These are phyloP conservation scores for Cardamine resedifolia DNA, from an alignment of 345 rosid genomes.

Conservation along the genomic window DNA sequence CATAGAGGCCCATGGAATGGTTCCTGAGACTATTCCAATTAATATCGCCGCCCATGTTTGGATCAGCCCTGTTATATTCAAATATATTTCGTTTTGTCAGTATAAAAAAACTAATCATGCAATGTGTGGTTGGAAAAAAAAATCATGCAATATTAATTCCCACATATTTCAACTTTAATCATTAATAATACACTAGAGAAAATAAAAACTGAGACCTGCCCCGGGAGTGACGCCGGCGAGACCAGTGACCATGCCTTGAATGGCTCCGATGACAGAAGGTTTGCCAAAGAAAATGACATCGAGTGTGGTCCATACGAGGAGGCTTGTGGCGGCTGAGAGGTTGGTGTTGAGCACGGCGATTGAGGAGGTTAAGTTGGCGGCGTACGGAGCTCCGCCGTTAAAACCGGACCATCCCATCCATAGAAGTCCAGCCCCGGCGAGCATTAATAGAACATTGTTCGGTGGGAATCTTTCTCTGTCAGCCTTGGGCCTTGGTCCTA, in stretches of 20 bases:
- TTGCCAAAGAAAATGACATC: constrained; percentile 84
- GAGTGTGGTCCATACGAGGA: constrained; percentile 84
- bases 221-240: constrained; percentile 90
- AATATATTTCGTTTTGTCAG: neutral
- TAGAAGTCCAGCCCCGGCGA: constrained; percentile 88
- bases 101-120: neutral
- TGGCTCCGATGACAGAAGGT: constrained; percentile 91
- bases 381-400: constrained; percentile 94
- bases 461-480: constrained; percentile 94
- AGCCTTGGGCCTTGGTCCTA: constrained; percentile 75
- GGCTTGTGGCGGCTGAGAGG: constrained; percentile 83
- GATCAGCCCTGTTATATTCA: constrained; percentile 55
- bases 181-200: neutral
- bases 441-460: constrained; percentile 84
- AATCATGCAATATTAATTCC: neutral
- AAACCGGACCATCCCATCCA: constrained; percentile 99
- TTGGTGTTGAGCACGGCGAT: constrained; percentile 82
- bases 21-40: constrained; percentile 72
- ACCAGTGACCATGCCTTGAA: constrained; percentile 95
- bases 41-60: constrained; percentile 94
- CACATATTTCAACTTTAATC: neutral
- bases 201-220: constrained; percentile 53
- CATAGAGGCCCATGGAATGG: constrained; percentile 94
- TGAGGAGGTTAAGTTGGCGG: constrained; percentile 70
- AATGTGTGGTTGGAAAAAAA: too few species aligned